Evolutionary conservation across 257 asterid genomes (phyloP).

Genomic region (Ilex aquifolium): DNA sequence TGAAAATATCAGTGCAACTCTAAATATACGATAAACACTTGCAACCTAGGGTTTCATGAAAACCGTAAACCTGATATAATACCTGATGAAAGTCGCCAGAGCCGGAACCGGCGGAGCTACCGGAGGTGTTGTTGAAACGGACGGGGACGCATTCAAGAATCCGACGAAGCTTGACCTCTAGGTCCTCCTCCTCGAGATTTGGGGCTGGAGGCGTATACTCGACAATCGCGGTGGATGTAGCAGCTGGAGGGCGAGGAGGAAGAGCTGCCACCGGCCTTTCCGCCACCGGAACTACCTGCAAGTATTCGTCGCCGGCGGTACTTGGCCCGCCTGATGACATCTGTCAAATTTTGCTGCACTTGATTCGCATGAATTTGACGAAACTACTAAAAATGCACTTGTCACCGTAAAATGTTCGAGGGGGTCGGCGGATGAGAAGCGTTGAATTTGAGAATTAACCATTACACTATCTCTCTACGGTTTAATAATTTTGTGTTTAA

Average conservation of each 20-base stretch:
- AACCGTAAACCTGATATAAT: neutral
- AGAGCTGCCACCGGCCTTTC: constrained; percentile 37
- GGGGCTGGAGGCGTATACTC: constrained; percentile 65
- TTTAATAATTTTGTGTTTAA: too few species aligned
- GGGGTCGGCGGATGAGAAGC: too few species aligned
- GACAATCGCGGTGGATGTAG: constrained; percentile 66
- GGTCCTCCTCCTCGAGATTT: constrained; percentile 87
- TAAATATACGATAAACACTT: too few species aligned
- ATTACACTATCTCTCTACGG: too few species aligned
- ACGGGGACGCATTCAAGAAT: constrained; percentile 90
- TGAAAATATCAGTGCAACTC: too few species aligned
- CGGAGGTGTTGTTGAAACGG: constrained; percentile 90
- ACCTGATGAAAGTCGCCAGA: constrained; percentile 99
- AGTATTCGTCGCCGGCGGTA: too few species aligned
- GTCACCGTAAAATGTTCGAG: too few species aligned
- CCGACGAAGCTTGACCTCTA: constrained; percentile 89
- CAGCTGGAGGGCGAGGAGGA: constrained; percentile 46
- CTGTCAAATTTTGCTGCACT: too few species aligned
- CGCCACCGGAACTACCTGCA: constrained; percentile 42
- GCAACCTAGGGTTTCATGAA: neutral
- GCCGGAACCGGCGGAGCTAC: constrained; percentile 99
- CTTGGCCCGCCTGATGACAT: too few species aligned
- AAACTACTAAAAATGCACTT: too few species aligned
- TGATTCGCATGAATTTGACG: too few species aligned
- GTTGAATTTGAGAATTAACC: too few species aligned